phyloP scores from a whole-genome alignment of 129 eudicot species.

The Pulicaria dysenterica region DNA sequence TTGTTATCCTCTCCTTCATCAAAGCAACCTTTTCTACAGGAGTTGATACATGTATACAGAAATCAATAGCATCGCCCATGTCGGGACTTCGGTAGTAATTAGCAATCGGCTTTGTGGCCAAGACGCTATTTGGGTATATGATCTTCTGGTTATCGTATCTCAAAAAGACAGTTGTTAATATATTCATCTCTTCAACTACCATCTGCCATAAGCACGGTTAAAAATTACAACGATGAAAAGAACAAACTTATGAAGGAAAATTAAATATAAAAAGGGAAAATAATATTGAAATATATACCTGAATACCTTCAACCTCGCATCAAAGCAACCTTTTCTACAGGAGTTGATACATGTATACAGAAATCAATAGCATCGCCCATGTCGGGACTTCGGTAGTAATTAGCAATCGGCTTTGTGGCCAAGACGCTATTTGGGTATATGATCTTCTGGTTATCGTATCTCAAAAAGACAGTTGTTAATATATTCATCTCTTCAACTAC shows the following conservation, averaged over 20 bases:
- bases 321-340: too few relatives aligned
- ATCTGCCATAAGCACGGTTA: slow-evolving; percentile 42
- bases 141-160: slow-evolving; percentile 75
- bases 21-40: slow-evolving; percentile 62
- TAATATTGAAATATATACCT: too few relatives aligned
- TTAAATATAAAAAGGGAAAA: neutral
- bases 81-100: slow-evolving; percentile 86
- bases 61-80: slow-evolving; percentile 82
- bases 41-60: slow-evolving; percentile 67
- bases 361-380: too few relatives aligned
- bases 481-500: too few relatives aligned
- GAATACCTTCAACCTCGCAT: too few relatives aligned
- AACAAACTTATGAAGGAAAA: neutral
- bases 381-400: too few relatives aligned
- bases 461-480: too few relatives aligned
- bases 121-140: slow-evolving; percentile 69
- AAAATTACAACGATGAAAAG: neutral
- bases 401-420: too few relatives aligned
- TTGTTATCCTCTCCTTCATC: slow-evolving; percentile 31
- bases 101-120: slow-evolving; percentile 69
- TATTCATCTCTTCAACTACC: slow-evolving; percentile 92
- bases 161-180: slow-evolving; percentile 72
- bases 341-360: too few relatives aligned
- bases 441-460: too few relatives aligned
- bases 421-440: too few relatives aligned